phyloP scores from a whole-genome alignment of 1,139 yeast species.

The Hemisphaericaspora xylofermentans region DNA sequence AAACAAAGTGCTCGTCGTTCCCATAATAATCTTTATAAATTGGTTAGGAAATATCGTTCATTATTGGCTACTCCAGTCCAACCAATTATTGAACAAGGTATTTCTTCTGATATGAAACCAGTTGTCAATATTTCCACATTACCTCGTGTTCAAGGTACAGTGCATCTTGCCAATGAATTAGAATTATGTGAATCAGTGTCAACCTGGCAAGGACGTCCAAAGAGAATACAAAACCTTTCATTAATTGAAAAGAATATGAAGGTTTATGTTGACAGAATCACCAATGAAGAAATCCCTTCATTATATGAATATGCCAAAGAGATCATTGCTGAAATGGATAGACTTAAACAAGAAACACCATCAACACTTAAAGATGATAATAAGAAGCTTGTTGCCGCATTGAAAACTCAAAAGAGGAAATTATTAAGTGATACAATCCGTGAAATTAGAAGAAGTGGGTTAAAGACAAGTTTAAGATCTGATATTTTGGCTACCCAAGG shows the following conservation, averaged over 20 bases:
- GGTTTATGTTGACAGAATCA: slow-evolving; percentile 42
- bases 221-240: slow-evolving; percentile 49
- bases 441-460: slow-evolving; percentile 73
- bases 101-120: slow-evolving; percentile 24
- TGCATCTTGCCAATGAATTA: slow-evolving; percentile 16
- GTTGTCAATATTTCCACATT: slow-evolving; percentile 7
- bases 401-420: slow-evolving; percentile 78
- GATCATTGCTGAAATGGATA: slow-evolving; percentile 56
- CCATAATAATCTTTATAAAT: slow-evolving; percentile 78
- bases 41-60: slow-evolving; percentile 78
- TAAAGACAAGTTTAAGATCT: slow-evolving; percentile 62
- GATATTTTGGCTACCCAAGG: slow-evolving; percentile 64
- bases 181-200: slow-evolving; percentile 26
- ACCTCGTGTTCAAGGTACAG: slow-evolving; percentile 17
- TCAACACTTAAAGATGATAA: slow-evolving; percentile 64
- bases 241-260: slow-evolving; percentile 57
- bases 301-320: slow-evolving; percentile 55
- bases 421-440: slow-evolving; percentile 73
- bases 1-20: slow-evolving; percentile 91
- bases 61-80: slow-evolving; percentile 56
- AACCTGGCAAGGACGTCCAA: slow-evolving; percentile 57
- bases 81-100: slow-evolving; percentile 62
- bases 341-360: slow-evolving; percentile 78
- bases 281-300: slow-evolving; percentile 33
- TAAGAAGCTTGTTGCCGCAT: slow-evolving; percentile 68